Evolutionary conservation across 257 asterid species (phyloP).

Genomic region (Solanum clarkiae): DNA sequence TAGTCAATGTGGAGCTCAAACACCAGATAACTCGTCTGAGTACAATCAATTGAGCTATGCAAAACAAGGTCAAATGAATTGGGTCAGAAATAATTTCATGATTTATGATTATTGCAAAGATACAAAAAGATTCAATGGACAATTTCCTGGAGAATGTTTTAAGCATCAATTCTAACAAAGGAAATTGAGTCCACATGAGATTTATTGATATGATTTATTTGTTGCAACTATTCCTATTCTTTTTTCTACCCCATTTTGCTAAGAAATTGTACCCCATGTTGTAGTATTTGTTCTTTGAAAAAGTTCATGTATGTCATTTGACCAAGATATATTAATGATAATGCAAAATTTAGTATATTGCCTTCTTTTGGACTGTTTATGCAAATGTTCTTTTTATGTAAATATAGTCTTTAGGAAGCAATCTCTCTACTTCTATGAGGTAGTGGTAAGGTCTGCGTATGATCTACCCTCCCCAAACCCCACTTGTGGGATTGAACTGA

Average conservation of each 20-base stretch:
- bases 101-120: constrained; percentile 62
- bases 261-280: background rate
- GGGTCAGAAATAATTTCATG: constrained; percentile 30
- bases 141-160: constrained; percentile 47
- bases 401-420: background rate
- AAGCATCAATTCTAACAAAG: constrained; percentile 19
- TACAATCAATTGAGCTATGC: constrained; percentile 16
- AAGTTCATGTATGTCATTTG: background rate
- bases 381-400: background rate
- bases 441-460: no score
- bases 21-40: constrained; percentile 9
- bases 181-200: background rate
- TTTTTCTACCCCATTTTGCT: background rate
- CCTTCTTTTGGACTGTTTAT: background rate
- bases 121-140: constrained; percentile 24
- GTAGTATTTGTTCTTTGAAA: background rate
- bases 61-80: constrained; percentile 21
- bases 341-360: background rate
- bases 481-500: no score
- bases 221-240: background rate
- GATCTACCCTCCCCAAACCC: no score
- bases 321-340: background rate
- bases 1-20: constrained; percentile 14
- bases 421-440: no score
- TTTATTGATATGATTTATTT: background rate